phyloP scores from a whole-genome alignment of 495 filamentous ascomycete genomes.

The Xanthoparmelia taractica region DNA sequence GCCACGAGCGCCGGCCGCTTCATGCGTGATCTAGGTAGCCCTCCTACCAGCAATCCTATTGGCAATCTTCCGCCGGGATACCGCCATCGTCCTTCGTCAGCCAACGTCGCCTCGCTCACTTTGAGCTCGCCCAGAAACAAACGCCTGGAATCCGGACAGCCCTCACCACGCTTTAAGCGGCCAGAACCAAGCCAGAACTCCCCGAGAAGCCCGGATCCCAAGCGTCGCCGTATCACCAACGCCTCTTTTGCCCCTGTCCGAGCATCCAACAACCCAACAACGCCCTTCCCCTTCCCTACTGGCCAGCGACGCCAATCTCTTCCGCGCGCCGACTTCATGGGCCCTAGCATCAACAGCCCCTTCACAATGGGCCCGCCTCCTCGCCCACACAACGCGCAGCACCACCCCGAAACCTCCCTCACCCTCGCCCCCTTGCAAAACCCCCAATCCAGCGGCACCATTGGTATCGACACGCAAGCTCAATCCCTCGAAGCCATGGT shows the following conservation, averaged over 20 bases:
- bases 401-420: slow-evolving; percentile 37
- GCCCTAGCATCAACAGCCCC: slow-evolving; percentile 16
- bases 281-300: slow-evolving; percentile 22
- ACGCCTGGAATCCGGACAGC: slow-evolving; percentile 13
- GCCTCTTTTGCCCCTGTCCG: slow-evolving; percentile 16
- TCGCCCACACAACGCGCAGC: slow-evolving; percentile 27
- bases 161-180: slow-evolving; percentile 19
- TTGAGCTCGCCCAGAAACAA: slow-evolving; percentile 13
- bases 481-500: slow-evolving; percentile 56
- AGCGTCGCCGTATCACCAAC: slow-evolving; percentile 20
- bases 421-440: slow-evolving; percentile 57
- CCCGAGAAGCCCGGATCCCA: slow-evolving; percentile 17
- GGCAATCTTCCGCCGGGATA: slow-evolving; percentile 4
- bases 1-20: slow-evolving; percentile 21
- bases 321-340: slow-evolving; percentile 26
- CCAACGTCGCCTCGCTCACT: slow-evolving; percentile 7
- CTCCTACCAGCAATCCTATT: slow-evolving; percentile 10
- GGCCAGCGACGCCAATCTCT: slow-evolving; percentile 25
- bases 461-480: slow-evolving; percentile 30
- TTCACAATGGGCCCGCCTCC: slow-evolving; percentile 37
- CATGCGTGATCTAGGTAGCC: slow-evolving; percentile 18
- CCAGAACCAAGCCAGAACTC: slow-evolving; percentile 12
- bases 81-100: slow-evolving; percentile 9
- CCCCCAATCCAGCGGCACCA: slow-evolving; percentile 20
- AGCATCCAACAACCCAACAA: slow-evolving; percentile 18